Evolutionary conservation across 768 basidiomycete genomes (phyloP), one percentile per base, ranked within the genome.

Genomic region (Cystofilobasidium bisporidii): DNA sequence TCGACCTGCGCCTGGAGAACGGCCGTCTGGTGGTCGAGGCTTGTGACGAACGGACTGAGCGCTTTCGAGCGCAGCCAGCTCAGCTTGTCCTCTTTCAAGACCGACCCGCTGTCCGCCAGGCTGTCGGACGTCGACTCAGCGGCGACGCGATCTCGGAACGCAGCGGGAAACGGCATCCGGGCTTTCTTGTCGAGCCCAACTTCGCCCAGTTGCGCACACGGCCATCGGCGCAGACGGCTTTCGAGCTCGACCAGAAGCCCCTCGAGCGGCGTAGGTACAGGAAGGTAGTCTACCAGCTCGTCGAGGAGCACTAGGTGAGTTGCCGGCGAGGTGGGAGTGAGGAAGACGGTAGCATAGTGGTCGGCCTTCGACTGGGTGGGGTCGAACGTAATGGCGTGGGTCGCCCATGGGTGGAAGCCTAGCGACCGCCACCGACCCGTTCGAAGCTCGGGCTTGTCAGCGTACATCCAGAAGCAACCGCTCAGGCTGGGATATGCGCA

Each of bases 381-480:
- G 58, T 72, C 75, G 64, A 82, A 72, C 36, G 87, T 82, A 72
- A 96, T 89, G 70, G 81, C 81, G 76, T 96, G 85, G 2, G 86
- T 82, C 77, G 89, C 93, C 94, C 94, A 97, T 1, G 94, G 94
- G 75, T 97, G 94, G 73, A 91, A 86, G 55, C 93, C 89, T 91
- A 50, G 3, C 17, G 22, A 50, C 18, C 24, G 50, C 28, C 58
- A 33, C 5, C 6, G 12, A 36, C 36, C 6, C 36, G 36, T 12
- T 36, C 36, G n/a, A n/a, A n/a, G n/a, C n/a, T n/a, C n/a, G n/a
- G n/a, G n/a, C n/a, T n/a, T n/a, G 36, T 36, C 36, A 36, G 36
- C 36, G 36, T n/a, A n/a, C n/a, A n/a, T n/a, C n/a, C n/a, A n/a
- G n/a, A n/a, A n/a, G n/a, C n/a, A n/a, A n/a, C n/a, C n/a, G n/a